Percentiles rank a stretch among this genome's conserved stretches.
Evolutionary conservation across 257 asterid genomes (phyloP).

Genomic region (Solanum clarkiae): DNA sequence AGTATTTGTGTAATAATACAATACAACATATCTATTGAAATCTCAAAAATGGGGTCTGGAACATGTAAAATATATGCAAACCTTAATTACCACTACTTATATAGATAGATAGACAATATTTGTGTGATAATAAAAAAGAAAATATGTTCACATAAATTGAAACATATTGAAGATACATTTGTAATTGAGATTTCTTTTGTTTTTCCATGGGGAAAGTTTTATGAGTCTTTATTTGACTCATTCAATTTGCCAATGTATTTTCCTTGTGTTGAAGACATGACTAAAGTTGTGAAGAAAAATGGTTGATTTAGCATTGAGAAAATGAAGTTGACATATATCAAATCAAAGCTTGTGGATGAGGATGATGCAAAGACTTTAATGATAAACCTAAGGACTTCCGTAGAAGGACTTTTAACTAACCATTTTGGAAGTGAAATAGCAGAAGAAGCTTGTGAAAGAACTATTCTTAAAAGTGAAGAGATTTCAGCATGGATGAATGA

Average conservation of each 20-base stretch:
- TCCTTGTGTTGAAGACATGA: constrained; percentile 23
- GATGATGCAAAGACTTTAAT: not conserved
- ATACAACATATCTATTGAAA: no score
- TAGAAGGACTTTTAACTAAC: constrained; percentile 1
- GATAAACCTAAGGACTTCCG: constrained; percentile 6
- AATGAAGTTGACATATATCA: constrained; percentile 7
- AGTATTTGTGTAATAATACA: no score
- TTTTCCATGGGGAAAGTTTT: constrained; percentile 15
- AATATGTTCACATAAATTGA: no score
- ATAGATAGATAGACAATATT: no score
- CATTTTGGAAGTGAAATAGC: constrained; percentile 9
- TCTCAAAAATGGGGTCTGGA: no score
- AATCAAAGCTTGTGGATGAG: not conserved
- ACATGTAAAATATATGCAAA: no score
- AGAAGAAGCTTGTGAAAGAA: constrained; percentile 2
- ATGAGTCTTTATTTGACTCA: constrained; percentile 22
- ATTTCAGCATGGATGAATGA: not conserved
- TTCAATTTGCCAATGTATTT: constrained; percentile 39
- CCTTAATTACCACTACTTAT: no score
- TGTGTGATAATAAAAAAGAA: no score
- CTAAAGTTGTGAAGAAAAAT: constrained; percentile 13
- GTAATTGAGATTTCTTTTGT: not conserved
- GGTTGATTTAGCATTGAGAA: constrained; percentile 22
- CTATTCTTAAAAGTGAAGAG: not conserved
- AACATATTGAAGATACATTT: no score